Conservation (phyloP, 164 flowering plant species). For the Magnolia sinica region DNA sequence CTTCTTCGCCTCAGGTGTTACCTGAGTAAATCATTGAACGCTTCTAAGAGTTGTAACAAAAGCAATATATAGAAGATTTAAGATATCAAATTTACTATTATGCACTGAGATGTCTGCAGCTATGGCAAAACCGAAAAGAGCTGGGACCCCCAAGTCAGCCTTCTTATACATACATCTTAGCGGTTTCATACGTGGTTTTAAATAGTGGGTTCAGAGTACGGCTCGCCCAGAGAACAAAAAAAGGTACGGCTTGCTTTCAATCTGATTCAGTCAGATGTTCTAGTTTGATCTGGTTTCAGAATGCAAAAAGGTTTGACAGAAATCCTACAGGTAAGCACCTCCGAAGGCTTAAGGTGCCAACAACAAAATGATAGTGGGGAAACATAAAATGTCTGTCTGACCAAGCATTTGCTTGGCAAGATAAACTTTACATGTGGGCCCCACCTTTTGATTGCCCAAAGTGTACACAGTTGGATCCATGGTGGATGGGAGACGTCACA, state of each 20-base stretch:
- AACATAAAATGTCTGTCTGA: not conserved
- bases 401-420: not conserved
- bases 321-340: not conserved
- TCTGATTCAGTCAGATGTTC: no score
- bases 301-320: not conserved
- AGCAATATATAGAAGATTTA: not conserved
- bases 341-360: not conserved
- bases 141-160: not conserved
- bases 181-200: not conserved
- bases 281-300: no score
- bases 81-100: not conserved
- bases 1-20: slow-evolving; percentile 70
- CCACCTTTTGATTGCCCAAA: not conserved
- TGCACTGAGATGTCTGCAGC: not conserved
- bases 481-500: not conserved
- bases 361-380: not conserved
- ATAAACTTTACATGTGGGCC: not conserved
- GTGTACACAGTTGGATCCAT: not conserved
- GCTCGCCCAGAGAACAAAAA: no score
- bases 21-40: slow-evolving; percentile 36
- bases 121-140: not conserved
- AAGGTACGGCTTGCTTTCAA: no score
- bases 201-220: no score
- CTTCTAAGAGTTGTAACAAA: not conserved
- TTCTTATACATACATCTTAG: not conserved